Evolutionary conservation across 2,329 filamentous ascomycete genomes (phyloP).

Genomic region (Cercospora citrullina): DNA sequence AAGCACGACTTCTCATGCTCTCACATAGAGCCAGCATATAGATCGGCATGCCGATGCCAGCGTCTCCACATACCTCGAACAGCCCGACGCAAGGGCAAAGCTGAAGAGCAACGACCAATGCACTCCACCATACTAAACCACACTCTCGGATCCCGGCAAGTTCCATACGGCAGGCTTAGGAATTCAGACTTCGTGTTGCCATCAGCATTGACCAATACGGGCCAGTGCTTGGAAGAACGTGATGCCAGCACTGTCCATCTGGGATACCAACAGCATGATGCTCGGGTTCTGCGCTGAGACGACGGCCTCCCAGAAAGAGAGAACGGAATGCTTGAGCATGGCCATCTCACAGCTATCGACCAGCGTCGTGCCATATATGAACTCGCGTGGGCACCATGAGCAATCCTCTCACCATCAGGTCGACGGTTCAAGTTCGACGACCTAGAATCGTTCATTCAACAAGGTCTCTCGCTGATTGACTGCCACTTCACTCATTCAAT

Average conservation of each 20-base stretch:
- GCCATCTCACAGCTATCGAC: background rate
- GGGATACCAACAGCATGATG: background rate
- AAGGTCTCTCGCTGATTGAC: background rate
- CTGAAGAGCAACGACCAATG: background rate
- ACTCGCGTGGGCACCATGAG: no score
- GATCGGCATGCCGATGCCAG: constrained; percentile 12
- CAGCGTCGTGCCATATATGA: background rate
- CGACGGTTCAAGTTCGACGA: background rate
- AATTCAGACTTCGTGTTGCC: background rate
- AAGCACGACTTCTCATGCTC: background rate
- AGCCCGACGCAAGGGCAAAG: constrained; percentile 3
- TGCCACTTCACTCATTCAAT: background rate
- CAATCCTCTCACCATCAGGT: background rate
- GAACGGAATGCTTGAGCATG: background rate
- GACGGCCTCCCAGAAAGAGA: background rate
- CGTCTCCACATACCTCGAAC: background rate
- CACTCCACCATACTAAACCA: constrained; percentile 3
- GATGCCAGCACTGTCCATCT: background rate
- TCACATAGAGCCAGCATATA: background rate
- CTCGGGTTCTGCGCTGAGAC: background rate
- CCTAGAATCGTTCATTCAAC: background rate
- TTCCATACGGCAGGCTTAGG: background rate
- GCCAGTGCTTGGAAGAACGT: background rate
- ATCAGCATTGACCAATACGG: background rate
- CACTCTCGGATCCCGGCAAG: background rate